Evolutionary conservation across 306 rosid genomes (phyloP).

Genomic region (Cicer bijugum): DNA sequence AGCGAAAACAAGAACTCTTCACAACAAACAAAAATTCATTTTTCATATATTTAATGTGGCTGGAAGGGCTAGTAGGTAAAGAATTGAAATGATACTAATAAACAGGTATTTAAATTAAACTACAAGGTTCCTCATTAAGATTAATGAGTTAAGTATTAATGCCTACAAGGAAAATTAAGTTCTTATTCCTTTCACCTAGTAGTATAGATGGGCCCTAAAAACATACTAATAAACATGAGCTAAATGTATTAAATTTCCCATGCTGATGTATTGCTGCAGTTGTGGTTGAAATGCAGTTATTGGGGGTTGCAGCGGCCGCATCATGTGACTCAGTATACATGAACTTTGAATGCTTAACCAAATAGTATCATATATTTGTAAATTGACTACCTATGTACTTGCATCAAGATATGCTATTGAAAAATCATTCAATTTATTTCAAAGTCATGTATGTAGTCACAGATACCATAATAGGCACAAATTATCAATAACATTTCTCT

Average conservation of each 20-base stretch:
- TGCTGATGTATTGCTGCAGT: no score
- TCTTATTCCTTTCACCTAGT: no score
- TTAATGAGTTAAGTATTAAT: not conserved
- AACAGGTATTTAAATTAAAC: not conserved
- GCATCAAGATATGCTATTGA: slow-evolving; percentile 21
- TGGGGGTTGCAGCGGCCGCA: not conserved
- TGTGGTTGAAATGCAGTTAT: not conserved
- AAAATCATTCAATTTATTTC: slow-evolving; percentile 11
- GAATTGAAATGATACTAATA: not conserved
- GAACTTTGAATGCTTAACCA: slow-evolving; percentile 1
- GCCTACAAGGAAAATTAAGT: not conserved
- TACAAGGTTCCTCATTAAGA: not conserved
- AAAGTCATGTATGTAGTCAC: slow-evolving; percentile 15
- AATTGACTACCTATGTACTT: not conserved
- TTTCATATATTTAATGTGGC: not conserved
- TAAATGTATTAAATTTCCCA: no score
- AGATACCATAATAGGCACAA: no score
- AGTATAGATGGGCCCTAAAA: not conserved
- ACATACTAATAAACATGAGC: not conserved
- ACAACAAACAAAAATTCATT: no score
- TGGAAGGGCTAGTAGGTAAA: not conserved
- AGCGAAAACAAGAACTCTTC: no score
- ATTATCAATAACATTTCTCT: no score
- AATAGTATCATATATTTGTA: slow-evolving; percentile 6
- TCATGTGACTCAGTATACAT: not conserved